These are phyloP conservation scores for Leccinum laetum DNA, from an alignment of 1,284 basidiomycete species.

Conservation along the genomic window DNA sequence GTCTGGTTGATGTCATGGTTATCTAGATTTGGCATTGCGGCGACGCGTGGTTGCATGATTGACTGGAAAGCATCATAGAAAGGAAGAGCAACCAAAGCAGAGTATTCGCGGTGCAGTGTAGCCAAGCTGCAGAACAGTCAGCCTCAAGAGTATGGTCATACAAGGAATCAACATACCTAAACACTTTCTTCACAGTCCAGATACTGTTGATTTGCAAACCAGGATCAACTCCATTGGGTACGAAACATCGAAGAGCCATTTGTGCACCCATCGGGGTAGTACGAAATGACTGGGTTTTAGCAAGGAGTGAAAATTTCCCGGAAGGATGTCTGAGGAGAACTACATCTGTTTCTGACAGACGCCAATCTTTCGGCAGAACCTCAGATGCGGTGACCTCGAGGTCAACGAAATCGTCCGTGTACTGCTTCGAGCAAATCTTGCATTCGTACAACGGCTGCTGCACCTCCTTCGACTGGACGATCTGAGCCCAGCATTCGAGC, in stretches of 20 bases:
- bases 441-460: constrained; percentile 52
- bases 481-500: constrained; percentile 92
- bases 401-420: constrained; percentile 73
- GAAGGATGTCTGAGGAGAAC: constrained; percentile 64
- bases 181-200: constrained; percentile 82
- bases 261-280: constrained; percentile 51
- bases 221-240: constrained; percentile 44
- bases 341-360: constrained; percentile 78
- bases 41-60: constrained; percentile 69
- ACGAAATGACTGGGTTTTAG: constrained; percentile 77
- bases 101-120: constrained; percentile 92
- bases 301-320: constrained; percentile 58
- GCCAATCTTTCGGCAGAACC: constrained; percentile 67
- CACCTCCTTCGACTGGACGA: constrained; percentile 76
- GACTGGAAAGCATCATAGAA: constrained; percentile 79
- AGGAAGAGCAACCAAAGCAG: constrained; percentile 80
- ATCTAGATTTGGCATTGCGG: constrained; percentile 49
- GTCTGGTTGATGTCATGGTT: constrained; percentile 58
- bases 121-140: constrained; percentile 61
- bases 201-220: constrained; percentile 62
- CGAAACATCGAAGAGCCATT: constrained; percentile 50
- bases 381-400: constrained; percentile 65
- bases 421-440: constrained; percentile 63
- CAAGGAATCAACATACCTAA: constrained; percentile 57
- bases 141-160: not conserved